Percentiles rank a stretch among this genome's conserved stretches.
These are phyloP conservation scores for Trichoderma sp. DNA, from an alignment of 2,329 filamentous ascomycete species.

Conservation along the genomic window DNA sequence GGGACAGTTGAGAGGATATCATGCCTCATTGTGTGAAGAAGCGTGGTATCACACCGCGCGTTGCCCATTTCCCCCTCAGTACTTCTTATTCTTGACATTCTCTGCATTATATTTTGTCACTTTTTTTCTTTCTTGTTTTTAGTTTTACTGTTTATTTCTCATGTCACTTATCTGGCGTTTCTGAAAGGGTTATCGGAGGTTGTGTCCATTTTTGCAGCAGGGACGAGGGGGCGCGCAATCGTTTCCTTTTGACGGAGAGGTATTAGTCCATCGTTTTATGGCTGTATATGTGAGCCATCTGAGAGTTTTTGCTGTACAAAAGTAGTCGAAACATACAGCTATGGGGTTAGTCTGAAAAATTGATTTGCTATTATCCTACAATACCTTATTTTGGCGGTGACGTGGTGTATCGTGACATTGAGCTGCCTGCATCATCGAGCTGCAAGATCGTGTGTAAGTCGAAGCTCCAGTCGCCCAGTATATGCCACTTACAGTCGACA, in stretches of 20 bases:
- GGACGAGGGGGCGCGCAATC: not conserved
- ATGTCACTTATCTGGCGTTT: not conserved
- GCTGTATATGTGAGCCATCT: not conserved
- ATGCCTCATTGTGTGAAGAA: constrained; percentile 3
- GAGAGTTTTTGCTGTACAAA: not conserved
- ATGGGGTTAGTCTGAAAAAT: not conserved
- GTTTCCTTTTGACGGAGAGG: not conserved
- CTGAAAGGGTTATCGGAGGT: not conserved
- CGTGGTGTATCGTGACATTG: constrained; percentile 6
- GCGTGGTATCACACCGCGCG: not conserved
- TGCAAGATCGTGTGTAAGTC: constrained; percentile 12
- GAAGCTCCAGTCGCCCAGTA: constrained; percentile 10
- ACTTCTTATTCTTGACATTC: constrained; percentile 8
- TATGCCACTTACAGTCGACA: not conserved
- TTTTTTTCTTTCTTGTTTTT: not conserved
- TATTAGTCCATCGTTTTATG: not conserved
- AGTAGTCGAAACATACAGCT: not conserved
- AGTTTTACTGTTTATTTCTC: not conserved
- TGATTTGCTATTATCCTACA: not conserved
- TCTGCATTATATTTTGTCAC: not conserved
- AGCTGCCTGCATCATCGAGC: constrained; percentile 2
- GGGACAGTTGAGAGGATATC: constrained; percentile 49
- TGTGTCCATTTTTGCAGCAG: not conserved
- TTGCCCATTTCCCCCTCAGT: not conserved
- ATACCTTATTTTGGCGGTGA: not conserved